These are phyloP conservation scores for Aspergillus ostianus DNA, from an alignment of 495 filamentous ascomycete species.

Conservation along the genomic window DNA sequence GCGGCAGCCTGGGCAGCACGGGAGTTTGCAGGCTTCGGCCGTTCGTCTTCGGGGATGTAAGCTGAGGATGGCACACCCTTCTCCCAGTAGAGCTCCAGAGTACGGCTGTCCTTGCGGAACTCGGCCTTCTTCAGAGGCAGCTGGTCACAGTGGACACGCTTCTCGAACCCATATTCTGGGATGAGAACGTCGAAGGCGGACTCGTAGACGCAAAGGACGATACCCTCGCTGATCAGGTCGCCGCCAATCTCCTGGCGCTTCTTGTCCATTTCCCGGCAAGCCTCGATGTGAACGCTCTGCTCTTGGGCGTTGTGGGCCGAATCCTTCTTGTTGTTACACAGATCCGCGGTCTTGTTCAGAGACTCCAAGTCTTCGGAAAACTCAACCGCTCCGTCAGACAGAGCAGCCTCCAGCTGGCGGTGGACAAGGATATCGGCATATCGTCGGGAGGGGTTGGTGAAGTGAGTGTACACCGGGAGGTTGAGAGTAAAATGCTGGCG, in stretches of 20 bases:
- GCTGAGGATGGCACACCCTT: constrained; percentile 96
- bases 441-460: constrained; percentile 91
- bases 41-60: constrained; percentile 95
- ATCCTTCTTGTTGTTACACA: constrained; percentile 98
- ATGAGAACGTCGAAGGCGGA: constrained; percentile 98
- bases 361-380: constrained; percentile 87
- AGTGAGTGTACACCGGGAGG: constrained; percentile 92
- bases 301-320: constrained; percentile 96
- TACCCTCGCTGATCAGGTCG: constrained; percentile 94
- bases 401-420: constrained; percentile 84
- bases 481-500: constrained; percentile 90
- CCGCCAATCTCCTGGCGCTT: constrained; percentile 79
- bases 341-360: constrained; percentile 87
- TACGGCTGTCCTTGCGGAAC: constrained; percentile 89
- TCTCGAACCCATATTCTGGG: constrained; percentile 97
- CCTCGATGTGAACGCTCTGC: constrained; percentile 97
- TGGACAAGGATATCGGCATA: constrained; percentile 96
- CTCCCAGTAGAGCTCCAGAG: constrained; percentile 98
- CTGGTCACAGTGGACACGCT: constrained; percentile 98
- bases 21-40: constrained; percentile 67
- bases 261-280: constrained; percentile 91
- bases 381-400: constrained; percentile 79
- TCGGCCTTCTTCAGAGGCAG: constrained; percentile 97
- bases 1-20: constrained; percentile 68
- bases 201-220: constrained; percentile 96